phyloP scores from a whole-genome alignment of 1,284 basidiomycete genomes.

The Sanghuangporus baumii region DNA sequence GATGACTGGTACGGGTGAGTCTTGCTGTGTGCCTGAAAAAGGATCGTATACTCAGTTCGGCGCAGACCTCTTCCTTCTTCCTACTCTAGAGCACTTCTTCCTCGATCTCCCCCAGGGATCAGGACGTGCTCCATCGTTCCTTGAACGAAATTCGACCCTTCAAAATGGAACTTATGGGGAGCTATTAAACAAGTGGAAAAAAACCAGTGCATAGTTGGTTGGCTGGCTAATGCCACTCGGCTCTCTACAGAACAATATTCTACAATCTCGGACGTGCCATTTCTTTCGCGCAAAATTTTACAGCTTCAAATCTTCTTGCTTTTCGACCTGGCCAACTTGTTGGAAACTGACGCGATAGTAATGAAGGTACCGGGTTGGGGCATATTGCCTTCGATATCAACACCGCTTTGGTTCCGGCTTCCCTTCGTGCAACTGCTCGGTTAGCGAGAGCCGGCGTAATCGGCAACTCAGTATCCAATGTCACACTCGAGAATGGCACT shows the following conservation, averaged over 20 bases:
- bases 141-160: conserved; percentile 28
- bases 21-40: neutral
- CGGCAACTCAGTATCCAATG: neutral
- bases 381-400: conserved; percentile 45
- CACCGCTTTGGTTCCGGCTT: conserved; percentile 42
- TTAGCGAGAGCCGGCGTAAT: conserved; percentile 33
- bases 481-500: neutral
- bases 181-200: conserved; percentile 31
- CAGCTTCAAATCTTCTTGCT: conserved; percentile 27
- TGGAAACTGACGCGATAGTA: conserved; percentile 49
- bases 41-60: neutral
- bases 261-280: conserved; percentile 25
- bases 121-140: conserved; percentile 23
- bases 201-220: conserved; percentile 21
- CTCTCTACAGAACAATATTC: conserved; percentile 19
- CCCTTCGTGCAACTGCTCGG: conserved; percentile 37
- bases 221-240: neutral
- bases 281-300: conserved; percentile 31
- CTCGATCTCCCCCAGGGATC: conserved; percentile 30
- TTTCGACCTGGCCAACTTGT: conserved; percentile 31
- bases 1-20: neutral
- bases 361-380: conserved; percentile 41
- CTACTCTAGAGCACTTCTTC: conserved; percentile 37
- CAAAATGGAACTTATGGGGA: conserved; percentile 33
- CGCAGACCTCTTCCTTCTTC: conserved; percentile 32